Evolutionary conservation across 352 stramenopile species (phyloP).

Genomic region (Lagenidium sp.): DNA sequence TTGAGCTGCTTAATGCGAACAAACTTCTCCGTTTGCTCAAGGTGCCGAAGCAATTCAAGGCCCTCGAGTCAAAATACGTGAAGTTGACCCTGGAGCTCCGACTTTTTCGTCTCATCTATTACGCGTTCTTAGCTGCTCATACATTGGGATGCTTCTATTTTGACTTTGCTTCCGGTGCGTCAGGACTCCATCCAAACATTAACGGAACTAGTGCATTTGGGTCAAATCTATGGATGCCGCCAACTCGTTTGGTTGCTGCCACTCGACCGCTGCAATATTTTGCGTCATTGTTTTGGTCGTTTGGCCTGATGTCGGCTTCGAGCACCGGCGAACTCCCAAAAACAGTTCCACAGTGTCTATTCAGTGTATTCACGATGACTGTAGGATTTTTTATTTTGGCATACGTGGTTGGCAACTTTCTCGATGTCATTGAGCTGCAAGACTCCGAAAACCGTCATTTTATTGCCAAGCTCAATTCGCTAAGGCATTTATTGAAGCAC

Average conservation of each 20-base stretch:
- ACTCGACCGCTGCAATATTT: conserved; percentile 21
- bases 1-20: conserved; percentile 44
- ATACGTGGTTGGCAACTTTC: conserved; percentile 50
- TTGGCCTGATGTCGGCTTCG: conserved; percentile 46
- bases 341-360: conserved; percentile 28
- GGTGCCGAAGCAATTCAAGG: conserved; percentile 26
- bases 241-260: neutral
- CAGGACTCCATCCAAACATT: conserved; percentile 14
- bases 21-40: conserved; percentile 53
- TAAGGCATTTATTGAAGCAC: conserved; percentile 42
- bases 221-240: too few relatives aligned
- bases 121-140: conserved; percentile 40
- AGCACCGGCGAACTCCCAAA: conserved; percentile 26
- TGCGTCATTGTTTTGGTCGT: conserved; percentile 40
- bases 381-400: conserved; percentile 34
- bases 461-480: conserved; percentile 38
- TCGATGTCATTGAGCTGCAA: conserved; percentile 42
- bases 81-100: conserved; percentile 39
- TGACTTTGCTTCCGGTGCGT: conserved; percentile 40
- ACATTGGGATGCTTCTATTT: conserved; percentile 54
- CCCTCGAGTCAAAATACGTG: conserved; percentile 40
- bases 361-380: conserved; percentile 34
- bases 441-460: conserved; percentile 45
- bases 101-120: conserved; percentile 44
- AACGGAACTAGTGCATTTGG: too few relatives aligned